Conservation (phyloP, 371 early-diverging fungal genomes). For the Zopfochytrium polystomum region DNA sequence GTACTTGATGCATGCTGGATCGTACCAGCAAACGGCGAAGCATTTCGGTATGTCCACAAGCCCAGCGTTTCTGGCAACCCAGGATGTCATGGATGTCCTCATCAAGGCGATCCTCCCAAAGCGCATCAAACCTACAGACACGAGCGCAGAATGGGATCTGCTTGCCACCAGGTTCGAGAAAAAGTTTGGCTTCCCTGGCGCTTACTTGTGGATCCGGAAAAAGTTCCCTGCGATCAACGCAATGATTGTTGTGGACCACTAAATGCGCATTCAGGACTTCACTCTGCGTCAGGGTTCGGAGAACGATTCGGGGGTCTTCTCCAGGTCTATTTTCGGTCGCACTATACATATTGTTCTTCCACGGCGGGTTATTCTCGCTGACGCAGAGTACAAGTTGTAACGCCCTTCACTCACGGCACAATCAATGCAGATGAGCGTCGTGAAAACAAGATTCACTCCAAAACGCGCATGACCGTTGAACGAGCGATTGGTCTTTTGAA, state of each 20-base stretch:
- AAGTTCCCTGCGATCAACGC: constrained; percentile 15
- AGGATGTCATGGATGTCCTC: constrained; percentile 3
- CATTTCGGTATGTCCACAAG: constrained; percentile 9
- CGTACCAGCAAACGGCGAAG: constrained; percentile 2
- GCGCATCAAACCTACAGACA: not conserved
- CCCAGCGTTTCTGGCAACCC: not conserved
- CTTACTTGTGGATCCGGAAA: constrained; percentile 15
- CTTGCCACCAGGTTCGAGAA: not conserved
- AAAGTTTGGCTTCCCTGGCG: constrained; percentile 6
- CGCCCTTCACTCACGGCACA: too few species aligned
- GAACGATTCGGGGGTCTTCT: too few species aligned
- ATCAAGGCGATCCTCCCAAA: not conserved
- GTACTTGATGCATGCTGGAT: constrained; percentile 11
- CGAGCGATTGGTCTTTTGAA: too few species aligned
- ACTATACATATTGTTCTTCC: too few species aligned
- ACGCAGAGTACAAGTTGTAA: too few species aligned
- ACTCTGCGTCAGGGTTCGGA: too few species aligned
- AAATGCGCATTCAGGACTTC: constrained; percentile 1
- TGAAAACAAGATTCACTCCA: too few species aligned
- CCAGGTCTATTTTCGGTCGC: too few species aligned
- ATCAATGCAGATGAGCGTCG: constrained; percentile 1
- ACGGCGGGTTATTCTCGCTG: too few species aligned
- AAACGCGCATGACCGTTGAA: too few species aligned
- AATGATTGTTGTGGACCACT: too few species aligned
- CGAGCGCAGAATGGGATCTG: constrained; percentile 1